These are phyloP conservation scores for Cubamyces lactineus DNA, from an alignment of 768 basidiomycete genomes.

Conservation along the genomic window DNA sequence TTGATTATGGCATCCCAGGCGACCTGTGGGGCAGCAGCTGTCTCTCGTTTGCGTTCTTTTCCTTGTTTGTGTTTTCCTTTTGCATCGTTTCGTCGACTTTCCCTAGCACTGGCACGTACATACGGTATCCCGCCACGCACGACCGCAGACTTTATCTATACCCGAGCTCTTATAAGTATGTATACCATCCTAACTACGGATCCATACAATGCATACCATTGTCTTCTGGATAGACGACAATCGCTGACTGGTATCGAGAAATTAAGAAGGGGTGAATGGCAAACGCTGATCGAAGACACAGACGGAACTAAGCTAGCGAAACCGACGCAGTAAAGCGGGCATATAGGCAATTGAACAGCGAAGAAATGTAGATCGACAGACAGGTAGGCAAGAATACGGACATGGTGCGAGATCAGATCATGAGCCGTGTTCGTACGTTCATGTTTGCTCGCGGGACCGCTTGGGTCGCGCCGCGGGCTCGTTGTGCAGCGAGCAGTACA, in stretches of 20 bases:
- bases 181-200: slow-evolving; percentile 24
- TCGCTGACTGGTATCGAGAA: neutral
- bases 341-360: too few relatives aligned
- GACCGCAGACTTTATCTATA: slow-evolving; percentile 23
- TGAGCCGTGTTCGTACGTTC: neutral
- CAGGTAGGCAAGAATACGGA: too few relatives aligned
- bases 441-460: slow-evolving; percentile 44
- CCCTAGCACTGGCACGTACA: neutral
- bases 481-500: slow-evolving; percentile 76
- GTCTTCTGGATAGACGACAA: neutral
- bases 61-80: neutral
- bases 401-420: too few relatives aligned
- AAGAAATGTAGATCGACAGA: too few relatives aligned
- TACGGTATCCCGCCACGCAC: slow-evolving; percentile 3
- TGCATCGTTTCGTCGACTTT: too few relatives aligned
- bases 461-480: slow-evolving; percentile 54
- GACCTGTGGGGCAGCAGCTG: too few relatives aligned
- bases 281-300: neutral
- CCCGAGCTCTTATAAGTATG: slow-evolving; percentile 24
- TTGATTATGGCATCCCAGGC: neutral
- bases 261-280: neutral
- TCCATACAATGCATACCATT: slow-evolving; percentile 9
- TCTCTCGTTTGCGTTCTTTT: too few relatives aligned
- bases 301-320: neutral
- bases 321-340: too few relatives aligned